Conservation (phyloP, 495 filamentous ascomycete species). For the Penicillium atrosanguineum region DNA sequence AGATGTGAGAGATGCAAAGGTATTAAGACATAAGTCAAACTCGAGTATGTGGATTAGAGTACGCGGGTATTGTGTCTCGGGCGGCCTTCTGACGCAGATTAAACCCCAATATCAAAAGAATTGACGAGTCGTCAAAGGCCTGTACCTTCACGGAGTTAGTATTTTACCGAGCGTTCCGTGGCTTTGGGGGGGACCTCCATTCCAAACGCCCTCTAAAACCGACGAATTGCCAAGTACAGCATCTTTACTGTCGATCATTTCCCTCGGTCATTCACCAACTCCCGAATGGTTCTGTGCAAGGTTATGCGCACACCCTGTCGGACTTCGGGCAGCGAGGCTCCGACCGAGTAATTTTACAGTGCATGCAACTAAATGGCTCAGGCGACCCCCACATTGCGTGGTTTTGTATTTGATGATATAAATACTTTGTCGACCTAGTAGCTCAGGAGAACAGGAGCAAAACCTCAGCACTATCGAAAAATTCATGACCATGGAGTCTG, state of each 20-base stretch:
- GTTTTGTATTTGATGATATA: not conserved
- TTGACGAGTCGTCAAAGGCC: too few relatives aligned
- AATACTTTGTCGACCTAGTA: not conserved
- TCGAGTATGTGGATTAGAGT: too few relatives aligned
- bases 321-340: not conserved
- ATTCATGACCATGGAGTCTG: not conserved
- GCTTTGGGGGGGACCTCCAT: too few relatives aligned
- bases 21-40: too few relatives aligned
- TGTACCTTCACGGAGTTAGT: too few relatives aligned
- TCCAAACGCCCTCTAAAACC: not conserved
- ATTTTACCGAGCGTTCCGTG: too few relatives aligned
- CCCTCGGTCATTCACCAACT: conserved; percentile 10
- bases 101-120: too few relatives aligned
- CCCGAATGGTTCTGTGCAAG: not conserved
- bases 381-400: not conserved
- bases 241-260: conserved; percentile 1
- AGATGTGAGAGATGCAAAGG: too few relatives aligned
- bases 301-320: not conserved
- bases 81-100: too few relatives aligned
- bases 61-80: too few relatives aligned
- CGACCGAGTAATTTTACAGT: not conserved
- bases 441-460: not conserved
- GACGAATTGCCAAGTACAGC: not conserved
- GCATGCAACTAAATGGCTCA: not conserved
- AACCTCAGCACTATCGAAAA: not conserved